Evolutionary conservation across 2,329 filamentous ascomycete species (phyloP), one percentile per base, ranked within the genome.

Genomic region (Fusarium foetens): DNA sequence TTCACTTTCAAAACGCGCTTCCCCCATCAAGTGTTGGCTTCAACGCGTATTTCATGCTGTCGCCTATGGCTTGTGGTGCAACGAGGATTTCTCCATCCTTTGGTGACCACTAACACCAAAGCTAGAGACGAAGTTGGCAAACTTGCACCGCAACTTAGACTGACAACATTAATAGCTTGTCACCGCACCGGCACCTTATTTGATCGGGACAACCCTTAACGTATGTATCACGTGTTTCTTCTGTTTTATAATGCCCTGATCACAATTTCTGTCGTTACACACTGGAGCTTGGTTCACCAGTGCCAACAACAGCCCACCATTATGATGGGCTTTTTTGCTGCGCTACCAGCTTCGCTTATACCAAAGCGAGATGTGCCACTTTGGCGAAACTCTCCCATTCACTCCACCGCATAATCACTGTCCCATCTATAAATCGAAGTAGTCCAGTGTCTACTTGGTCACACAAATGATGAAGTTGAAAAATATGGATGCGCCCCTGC

Each of bases 51-150:
- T 58, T 41, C 29, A 67, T 35, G 33, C n/a, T 58, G 58, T 51
- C 60, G 52, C 36, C 41, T 39, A 62, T 60, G 55, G 54, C 54
- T 63, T 51, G 54, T 62, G 53, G 46, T 53, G 54, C 49, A 35
- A 48, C 38, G 42, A 57, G 51, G 64, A 61, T 43, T 35, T 61
- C 63, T 57, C 43, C 45, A 58, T 59, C 48, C 39, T 58, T 59
- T 59, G 54, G 65, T 66, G 63, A 53, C 70, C 74, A 77, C 71
- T 77, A 76, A 76, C 73, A 78, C 74, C 72, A 70, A 76, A 74
- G 70, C 59, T 70, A 78, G 58, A 63, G 43, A 41, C 68, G 58
- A 70, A 71, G 29, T 55, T 66, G 45, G 65, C 60, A 58, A 59
- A 66, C 66, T 68, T 55, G 52, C 54, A 53, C 39, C 51, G 61